A percentile compares a stretch with the other conserved stretches of the same genome.
Evolutionary conservation across 345 rosid species (phyloP).

Genomic region (Noccaea caerulescens): DNA sequence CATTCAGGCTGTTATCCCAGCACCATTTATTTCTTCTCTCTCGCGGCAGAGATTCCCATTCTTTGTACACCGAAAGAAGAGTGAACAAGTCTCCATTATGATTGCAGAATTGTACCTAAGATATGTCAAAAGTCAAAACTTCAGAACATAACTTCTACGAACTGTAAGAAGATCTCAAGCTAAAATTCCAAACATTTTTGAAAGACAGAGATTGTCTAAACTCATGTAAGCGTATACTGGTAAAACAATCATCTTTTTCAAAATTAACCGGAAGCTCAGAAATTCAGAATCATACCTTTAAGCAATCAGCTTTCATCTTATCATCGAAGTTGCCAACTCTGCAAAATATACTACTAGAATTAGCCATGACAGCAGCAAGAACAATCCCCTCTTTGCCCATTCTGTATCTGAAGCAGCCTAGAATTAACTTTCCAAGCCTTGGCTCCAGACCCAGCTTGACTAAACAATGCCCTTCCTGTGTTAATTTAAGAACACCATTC

Average conservation of each 20-base stretch:
- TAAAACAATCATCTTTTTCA: not conserved
- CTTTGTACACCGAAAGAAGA: constrained; percentile 77
- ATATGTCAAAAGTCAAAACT: constrained; percentile 14
- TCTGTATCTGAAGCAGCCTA: constrained; percentile 54
- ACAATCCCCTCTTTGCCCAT: constrained; percentile 83
- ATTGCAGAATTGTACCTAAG: constrained; percentile 78
- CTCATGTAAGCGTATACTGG: not conserved
- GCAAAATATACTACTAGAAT: constrained; percentile 88
- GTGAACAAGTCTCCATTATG: constrained; percentile 81
- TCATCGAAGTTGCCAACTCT: constrained; percentile 75
- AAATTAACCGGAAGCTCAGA: not conserved
- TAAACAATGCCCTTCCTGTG: constrained; percentile 62
- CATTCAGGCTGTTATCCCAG: constrained; percentile 92
- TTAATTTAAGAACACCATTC: constrained; percentile 57
- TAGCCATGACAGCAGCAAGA: constrained; percentile 91
- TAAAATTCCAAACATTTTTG: not conserved
- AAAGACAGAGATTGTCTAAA: not conserved
- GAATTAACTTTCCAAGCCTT: constrained; percentile 80
- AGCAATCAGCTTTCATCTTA: constrained; percentile 76
- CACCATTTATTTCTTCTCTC: constrained; percentile 78
- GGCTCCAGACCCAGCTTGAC: constrained; percentile 93
- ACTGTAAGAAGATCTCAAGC: constrained; percentile 10
- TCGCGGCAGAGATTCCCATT: constrained; percentile 64
- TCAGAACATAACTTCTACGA: constrained; percentile 21
- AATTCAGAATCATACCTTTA: constrained; percentile 50